Evolutionary conservation across 306 rosid genomes (phyloP), one percentile per base, ranked within the genome.

Genomic region (Carpinus fangiana): DNA sequence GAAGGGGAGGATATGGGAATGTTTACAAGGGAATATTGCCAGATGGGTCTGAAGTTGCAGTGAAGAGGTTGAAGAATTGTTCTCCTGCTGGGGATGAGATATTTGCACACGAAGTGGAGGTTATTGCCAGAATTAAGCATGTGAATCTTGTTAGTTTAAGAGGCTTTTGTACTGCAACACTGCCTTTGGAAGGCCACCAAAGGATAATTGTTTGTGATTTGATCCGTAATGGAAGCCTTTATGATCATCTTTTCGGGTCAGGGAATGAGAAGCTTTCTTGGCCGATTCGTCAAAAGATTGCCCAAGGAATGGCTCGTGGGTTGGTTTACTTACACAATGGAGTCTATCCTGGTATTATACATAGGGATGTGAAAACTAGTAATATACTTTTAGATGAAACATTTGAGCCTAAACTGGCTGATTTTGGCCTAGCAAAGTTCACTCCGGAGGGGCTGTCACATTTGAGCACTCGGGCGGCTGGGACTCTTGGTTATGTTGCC

Each of bases 21-120:
- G 76, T 78, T 16, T 78, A 41, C 18, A 70, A 54, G 54, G 81
- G 81, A 14, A 26, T 31, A 56, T 55, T 78, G 26, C 23, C 21
- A 23, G 81, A 78, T 45, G 81, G 70, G 75, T 70, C 76, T 26
- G 71, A 78, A 78, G 81, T 78, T 16, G 81, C 70, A 9, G 43
- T 78, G 57, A 70, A 78, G 70, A 78, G 81, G 52, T 78, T 78
- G 70, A 78, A 78, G 76, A 70, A 78, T 47, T 56, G 41, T 18
- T 78, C 76, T 21, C 70, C 36, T 23, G 41, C 70, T 1, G 56
- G 73, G 43, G 77, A 62, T 21, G 77, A 61, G 13, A 61, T 38
- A 46, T 79, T 72, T 52, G 64, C 73, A 12, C 77, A 79, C 21
- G 82, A 79, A 68, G 76, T 72, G 65, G 78, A 79, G 50, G 57